A percentile compares a stretch with the other conserved stretches of the same genome.
phyloP scores from a whole-genome alignment of 768 basidiomycete species.

The Chalciporus chontae region DNA sequence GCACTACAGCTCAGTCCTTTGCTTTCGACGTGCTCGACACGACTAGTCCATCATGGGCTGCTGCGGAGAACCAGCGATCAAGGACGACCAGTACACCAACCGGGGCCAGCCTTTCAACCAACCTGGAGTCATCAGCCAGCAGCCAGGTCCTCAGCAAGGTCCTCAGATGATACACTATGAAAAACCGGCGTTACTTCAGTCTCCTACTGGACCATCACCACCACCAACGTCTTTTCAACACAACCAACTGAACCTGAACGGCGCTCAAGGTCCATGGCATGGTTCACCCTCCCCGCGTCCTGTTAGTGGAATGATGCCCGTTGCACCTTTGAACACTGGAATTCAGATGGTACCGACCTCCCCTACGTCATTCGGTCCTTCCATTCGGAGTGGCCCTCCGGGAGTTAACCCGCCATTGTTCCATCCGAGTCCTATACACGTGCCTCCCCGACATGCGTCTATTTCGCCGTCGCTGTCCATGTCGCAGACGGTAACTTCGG shows the following conservation, averaged over 20 bases:
- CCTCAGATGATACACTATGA: constrained; percentile 31
- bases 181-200: constrained; percentile 38
- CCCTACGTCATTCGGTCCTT: neutral
- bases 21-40: neutral
- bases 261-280: constrained; percentile 25
- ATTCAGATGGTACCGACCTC: neutral
- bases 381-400: neutral
- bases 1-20: no score
- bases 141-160: constrained; percentile 43
- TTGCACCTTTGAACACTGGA: constrained; percentile 1
- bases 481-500: neutral
- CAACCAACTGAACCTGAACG: constrained; percentile 23
- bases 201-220: constrained; percentile 35
- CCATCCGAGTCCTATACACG: constrained; percentile 29
- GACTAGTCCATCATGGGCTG: constrained; percentile 49
- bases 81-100: constrained; percentile 34
- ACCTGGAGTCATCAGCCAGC: constrained; percentile 43
- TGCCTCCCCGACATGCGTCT: constrained; percentile 14
- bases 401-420: constrained; percentile 15
- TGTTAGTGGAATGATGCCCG: neutral
- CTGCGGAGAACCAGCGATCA: constrained; percentile 50
- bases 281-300: constrained; percentile 36
- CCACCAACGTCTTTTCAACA: constrained; percentile 40
- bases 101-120: constrained; percentile 27
- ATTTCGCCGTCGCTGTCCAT: constrained; percentile 20